Conservation (phyloP, 441 rosid species). For the Eutrema salsugineum region DNA sequence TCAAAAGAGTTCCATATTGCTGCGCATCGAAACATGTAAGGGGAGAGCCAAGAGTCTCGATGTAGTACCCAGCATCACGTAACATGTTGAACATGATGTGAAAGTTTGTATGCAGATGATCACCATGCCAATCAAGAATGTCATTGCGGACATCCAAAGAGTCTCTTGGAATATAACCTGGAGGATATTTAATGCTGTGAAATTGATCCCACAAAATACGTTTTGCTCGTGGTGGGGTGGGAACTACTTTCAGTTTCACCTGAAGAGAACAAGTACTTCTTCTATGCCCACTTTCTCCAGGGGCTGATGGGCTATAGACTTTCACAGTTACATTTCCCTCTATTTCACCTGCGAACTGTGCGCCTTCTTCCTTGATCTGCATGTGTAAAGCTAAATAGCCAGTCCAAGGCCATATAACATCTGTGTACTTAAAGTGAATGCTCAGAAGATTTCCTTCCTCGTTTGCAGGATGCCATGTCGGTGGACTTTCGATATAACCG, state of each 20-base stretch:
- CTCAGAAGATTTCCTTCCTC: constrained; percentile 94
- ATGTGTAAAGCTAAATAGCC: constrained; percentile 93
- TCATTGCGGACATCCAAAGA: constrained; percentile 97
- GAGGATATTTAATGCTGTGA: constrained; percentile 97
- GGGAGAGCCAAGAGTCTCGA: constrained; percentile 98
- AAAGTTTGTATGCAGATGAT: constrained; percentile 96
- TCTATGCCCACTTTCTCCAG: constrained; percentile 59
- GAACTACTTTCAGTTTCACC: constrained; percentile 80
- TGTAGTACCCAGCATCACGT: constrained; percentile 89
- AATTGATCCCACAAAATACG: constrained; percentile 97
- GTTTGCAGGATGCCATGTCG: constrained; percentile 84
- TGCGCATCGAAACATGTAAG: constrained; percentile 93
- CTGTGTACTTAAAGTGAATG: constrained; percentile 78
- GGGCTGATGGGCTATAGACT: constrained; percentile 72
- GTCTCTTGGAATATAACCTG: constrained; percentile 97
- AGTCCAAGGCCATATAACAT: constrained; percentile 98
- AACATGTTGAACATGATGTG: constrained; percentile 96
- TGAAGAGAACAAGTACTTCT: constrained; percentile 76
- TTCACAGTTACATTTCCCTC: constrained; percentile 81
- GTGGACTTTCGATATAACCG: constrained; percentile 78
- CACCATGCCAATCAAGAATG: constrained; percentile 99
- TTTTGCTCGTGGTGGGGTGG: constrained; percentile 85
- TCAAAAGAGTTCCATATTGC: constrained; percentile 90
- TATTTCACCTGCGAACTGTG: constrained; percentile 75
- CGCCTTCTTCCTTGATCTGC: constrained; percentile 99